A percentile compares a stretch with the other conserved stretches of the same genome.
Conservation (phyloP, 2,329 filamentous ascomycete species). For the Madurella fahalii region DNA sequence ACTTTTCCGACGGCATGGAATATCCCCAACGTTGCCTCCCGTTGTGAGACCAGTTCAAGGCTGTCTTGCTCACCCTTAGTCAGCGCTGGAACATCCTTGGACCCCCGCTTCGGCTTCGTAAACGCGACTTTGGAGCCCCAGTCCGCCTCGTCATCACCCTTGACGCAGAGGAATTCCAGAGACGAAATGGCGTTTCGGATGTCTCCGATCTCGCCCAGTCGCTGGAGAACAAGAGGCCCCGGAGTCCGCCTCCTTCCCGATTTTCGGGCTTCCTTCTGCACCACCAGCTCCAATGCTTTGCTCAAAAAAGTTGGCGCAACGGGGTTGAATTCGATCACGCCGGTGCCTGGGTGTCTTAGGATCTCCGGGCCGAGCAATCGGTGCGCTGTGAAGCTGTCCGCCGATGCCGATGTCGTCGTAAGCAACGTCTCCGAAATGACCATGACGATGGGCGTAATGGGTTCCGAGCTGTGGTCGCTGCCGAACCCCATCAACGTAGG, state of each 20-base stretch:
- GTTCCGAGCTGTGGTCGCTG: constrained; percentile 39
- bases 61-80: constrained; percentile 77
- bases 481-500: constrained; percentile 50
- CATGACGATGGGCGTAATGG: constrained; percentile 72
- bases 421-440: constrained; percentile 88
- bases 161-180: constrained; percentile 85
- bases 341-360: constrained; percentile 71
- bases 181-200: constrained; percentile 89
- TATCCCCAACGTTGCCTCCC: constrained; percentile 86
- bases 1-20: constrained; percentile 97
- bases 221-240: constrained; percentile 72
- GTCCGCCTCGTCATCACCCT: constrained; percentile 68
- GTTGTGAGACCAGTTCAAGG: constrained; percentile 74
- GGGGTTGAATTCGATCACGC: constrained; percentile 85
- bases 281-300: constrained; percentile 76
- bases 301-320: constrained; percentile 81
- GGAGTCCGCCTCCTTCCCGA: constrained; percentile 73
- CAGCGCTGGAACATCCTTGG: constrained; percentile 54
- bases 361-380: constrained; percentile 84
- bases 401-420: constrained; percentile 76
- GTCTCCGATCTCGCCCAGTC: constrained; percentile 81
- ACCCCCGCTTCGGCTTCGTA: constrained; percentile 61
- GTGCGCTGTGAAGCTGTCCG: constrained; percentile 91
- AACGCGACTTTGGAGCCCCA: constrained; percentile 73
- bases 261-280: constrained; percentile 78